Evolutionary conservation across 1,139 yeast species (phyloP).

Genomic region (Hemisphaericaspora subhashii): DNA sequence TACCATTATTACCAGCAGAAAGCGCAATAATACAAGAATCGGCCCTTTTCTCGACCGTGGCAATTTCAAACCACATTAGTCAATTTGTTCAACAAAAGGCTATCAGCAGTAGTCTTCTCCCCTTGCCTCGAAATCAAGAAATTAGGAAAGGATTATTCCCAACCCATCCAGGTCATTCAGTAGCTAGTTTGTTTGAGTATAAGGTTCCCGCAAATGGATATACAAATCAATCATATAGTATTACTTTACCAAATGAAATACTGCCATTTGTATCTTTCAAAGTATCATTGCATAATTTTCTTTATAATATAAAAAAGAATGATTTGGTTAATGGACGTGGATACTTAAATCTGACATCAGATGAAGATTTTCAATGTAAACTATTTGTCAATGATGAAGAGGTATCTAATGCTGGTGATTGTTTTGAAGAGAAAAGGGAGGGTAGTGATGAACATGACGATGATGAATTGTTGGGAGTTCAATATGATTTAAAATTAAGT

Average conservation of each 20-base stretch:
- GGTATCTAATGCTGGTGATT: slow-evolving; percentile 38
- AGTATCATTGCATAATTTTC: slow-evolving; percentile 42
- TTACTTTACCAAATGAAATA: slow-evolving; percentile 45
- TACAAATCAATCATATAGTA: slow-evolving; percentile 40
- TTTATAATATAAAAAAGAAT: slow-evolving; percentile 34
- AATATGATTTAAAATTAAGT: slow-evolving; percentile 50
- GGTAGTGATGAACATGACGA: too few species aligned
- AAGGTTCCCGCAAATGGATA: slow-evolving; percentile 46
- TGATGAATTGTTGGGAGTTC: slow-evolving; percentile 30
- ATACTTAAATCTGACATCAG: slow-evolving; percentile 23
- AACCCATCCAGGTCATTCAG: slow-evolving; percentile 24
- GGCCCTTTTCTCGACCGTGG: slow-evolving; percentile 37
- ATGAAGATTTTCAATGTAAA: slow-evolving; percentile 45
- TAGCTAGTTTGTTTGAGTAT: slow-evolving; percentile 44
- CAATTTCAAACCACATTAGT: slow-evolving; percentile 25
- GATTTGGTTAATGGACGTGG: slow-evolving; percentile 37
- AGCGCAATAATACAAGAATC: slow-evolving; percentile 39
- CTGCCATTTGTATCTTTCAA: slow-evolving; percentile 46
- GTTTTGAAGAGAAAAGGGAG: slow-evolving; percentile 34
- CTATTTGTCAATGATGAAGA: slow-evolving; percentile 52
- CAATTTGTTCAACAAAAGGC: slow-evolving; percentile 28
- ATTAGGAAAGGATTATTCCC: slow-evolving; percentile 37
- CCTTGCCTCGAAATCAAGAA: slow-evolving; percentile 24
- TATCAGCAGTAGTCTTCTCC: slow-evolving; percentile 1
- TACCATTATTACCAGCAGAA: slow-evolving; percentile 22